Evolutionary conservation across 1,139 yeast species (phyloP), one percentile per base, ranked within the genome.

Genomic region (Casaregolazyma lundiana): DNA sequence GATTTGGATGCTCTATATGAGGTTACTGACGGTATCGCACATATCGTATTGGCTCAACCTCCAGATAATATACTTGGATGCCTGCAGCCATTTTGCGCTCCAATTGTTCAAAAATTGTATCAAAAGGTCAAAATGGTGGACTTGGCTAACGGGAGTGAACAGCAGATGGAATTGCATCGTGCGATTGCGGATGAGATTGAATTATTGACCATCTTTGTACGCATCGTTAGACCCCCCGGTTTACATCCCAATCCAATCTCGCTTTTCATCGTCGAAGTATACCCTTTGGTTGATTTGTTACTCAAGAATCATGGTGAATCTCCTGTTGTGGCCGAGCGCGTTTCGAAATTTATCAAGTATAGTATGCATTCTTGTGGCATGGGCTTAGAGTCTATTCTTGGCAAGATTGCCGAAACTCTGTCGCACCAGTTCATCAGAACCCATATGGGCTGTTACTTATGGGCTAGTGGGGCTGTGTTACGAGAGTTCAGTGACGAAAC

Each of bases 1-100:
- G 96, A 88, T 58, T 64, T 77, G 29, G 80, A 80, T 45, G 83
- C 96, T 1, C 72, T 83, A 44, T 80, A 80, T 59, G 96, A 89
- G 61, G 76, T 90, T 43, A 83, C 90, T 11, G 95, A 89, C 62
- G 99, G 98, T 29, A 75, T 94, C 54, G 92, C 95, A 7, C 88
- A 88, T 57, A 87, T 92, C 38, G 75, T 92, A 44, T 73, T 75
- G 38, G 80, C 83, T 44, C 82, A 78, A 50, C 71, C 77, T 11
- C 54, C 56, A 15, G 72, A 67, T 1, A 69, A 67, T 41, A 65
- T 80, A 20, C 67, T 71, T 30, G 63, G 65, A 16, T 69, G 76
- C 2, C 66, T 82, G 22, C 69, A 73, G 47, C 77, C 79, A 69
- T 84, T 92, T 60, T 73, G 88, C 61, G 73, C 74, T 35, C 92